Evolutionary conservation across 441 rosid genomes (phyloP).

Genomic region (Lepidium campestre): DNA sequence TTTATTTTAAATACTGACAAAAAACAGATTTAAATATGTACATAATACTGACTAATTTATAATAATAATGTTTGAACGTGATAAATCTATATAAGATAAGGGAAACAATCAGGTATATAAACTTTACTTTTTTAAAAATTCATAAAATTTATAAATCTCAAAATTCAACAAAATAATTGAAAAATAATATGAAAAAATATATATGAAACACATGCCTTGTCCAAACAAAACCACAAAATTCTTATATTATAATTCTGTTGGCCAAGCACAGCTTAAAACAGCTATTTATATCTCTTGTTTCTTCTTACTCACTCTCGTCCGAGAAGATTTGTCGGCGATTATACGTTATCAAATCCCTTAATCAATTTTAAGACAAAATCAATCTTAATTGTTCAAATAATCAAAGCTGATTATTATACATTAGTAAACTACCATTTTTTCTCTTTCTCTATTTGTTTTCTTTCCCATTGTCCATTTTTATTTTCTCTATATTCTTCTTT

Average conservation of each 20-base stretch:
- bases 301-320: background rate
- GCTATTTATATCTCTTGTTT: background rate
- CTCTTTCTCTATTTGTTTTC: background rate
- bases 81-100: background rate
- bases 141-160: no score
- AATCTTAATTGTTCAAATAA: background rate
- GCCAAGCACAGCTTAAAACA: constrained; percentile 23
- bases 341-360: constrained; percentile 13
- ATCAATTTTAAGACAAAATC: constrained; percentile 9
- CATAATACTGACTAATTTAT: background rate
- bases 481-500: background rate
- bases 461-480: background rate
- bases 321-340: constrained; percentile 28
- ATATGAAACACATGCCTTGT: constrained; percentile 21
- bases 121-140: background rate
- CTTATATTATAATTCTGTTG: background rate
- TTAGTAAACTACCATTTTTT: constrained; percentile 5
- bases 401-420: background rate
- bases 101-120: background rate
- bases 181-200: background rate
- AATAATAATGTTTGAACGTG: background rate
- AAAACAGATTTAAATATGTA: background rate
- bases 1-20: background rate
- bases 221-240: constrained; percentile 14
- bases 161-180: background rate